Base-by-base conservation (phyloP, 805 yeast genomes). In the Myxozyma neotropica region DNA sequence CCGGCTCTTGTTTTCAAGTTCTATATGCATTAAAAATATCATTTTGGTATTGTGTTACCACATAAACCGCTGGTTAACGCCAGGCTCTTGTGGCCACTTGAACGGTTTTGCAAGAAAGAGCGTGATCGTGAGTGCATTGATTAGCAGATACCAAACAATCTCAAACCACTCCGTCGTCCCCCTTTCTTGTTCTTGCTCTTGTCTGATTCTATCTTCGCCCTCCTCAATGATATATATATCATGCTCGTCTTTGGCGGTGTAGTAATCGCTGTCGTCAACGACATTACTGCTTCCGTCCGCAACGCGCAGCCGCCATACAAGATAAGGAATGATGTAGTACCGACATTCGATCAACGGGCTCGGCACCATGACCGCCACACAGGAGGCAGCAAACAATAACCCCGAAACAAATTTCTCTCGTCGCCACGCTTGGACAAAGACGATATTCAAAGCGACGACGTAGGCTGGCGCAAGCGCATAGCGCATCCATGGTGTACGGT, bases 281-380 rank as follows among this genome's bases (percentile, higher is more conserved):
- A 59, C 33, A 47, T 60, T 50, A 31, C 55, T 55, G 31, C 58
- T 72, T 57, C 38, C 23, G 4, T 44, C 63, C 24, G 51, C 73
- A 15, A 80, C 72, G 58, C 83, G 79, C 1, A 89, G 54, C 67
- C 97, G 81, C 83, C 92, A 90, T 40, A 91, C 72, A 12, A 88
- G 71, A 70, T 82, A 84, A 3, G 98, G 97, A 4, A 90, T 68
- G 50, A 93, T 88, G 72, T 87, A 94, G 72, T 94, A 94, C 58
- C 99, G 81, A 50, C 97, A 96, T 73, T 94, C 99, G 69, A 94
- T 85, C 64, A 94, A 77, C 4, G 98, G 99, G 0, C 97, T 86
- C 21, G 98, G 97, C 0, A 88, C 81, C 21, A 94, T 77, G 0
- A 94, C 87, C 4, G 83, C 71, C 0, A 78, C 67, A 0, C 83